phyloP scores from a whole-genome alignment of 441 rosid species.

The Manihot esculenta region DNA sequence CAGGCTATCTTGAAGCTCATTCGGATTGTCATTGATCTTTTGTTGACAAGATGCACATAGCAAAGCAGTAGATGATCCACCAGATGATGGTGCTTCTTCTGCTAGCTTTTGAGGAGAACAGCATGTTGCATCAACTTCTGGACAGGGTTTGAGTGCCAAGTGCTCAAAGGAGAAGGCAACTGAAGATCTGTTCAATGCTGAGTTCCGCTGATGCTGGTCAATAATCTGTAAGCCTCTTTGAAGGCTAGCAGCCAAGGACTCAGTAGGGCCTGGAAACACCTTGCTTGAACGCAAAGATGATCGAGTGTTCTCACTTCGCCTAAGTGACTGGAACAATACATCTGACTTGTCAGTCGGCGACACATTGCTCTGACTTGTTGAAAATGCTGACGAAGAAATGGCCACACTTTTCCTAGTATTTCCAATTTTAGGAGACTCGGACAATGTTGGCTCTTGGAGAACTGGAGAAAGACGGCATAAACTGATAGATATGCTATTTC shows the following conservation, averaged over 20 bases:
- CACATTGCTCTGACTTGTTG: conserved; percentile 48
- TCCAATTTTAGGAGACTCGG: conserved; percentile 90
- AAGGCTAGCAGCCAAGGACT: conserved; percentile 88
- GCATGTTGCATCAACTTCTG: conserved; percentile 49
- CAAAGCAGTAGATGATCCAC: conserved; percentile 37
- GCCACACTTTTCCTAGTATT: conserved; percentile 63
- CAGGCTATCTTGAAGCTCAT: conserved; percentile 43
- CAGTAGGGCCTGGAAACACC: conserved; percentile 61
- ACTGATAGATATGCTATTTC: conserved; percentile 57
- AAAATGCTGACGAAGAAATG: conserved; percentile 50
- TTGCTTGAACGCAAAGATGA: conserved; percentile 77
- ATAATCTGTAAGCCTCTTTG: conserved; percentile 86
- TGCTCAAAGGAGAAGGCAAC: conserved; percentile 79
- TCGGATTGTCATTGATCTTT: conserved; percentile 38
- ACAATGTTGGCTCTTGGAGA: conserved; percentile 73
- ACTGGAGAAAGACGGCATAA: conserved; percentile 48
- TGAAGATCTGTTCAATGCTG: conserved; percentile 55
- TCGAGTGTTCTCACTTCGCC: conserved; percentile 52
- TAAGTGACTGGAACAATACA: conserved; percentile 33
- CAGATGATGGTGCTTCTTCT: conserved; percentile 34
- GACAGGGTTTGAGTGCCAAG: conserved; percentile 59
- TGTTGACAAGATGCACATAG: conserved; percentile 71
- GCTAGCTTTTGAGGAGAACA: conserved; percentile 47
- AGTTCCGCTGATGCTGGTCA: conserved; percentile 61
- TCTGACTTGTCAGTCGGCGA: conserved; percentile 42